Percentiles rank a stretch among this genome's conserved stretches.
These are phyloP conservation scores for Blastomyces silverae DNA, from an alignment of 2,329 filamentous ascomycete species.

Conservation along the genomic window DNA sequence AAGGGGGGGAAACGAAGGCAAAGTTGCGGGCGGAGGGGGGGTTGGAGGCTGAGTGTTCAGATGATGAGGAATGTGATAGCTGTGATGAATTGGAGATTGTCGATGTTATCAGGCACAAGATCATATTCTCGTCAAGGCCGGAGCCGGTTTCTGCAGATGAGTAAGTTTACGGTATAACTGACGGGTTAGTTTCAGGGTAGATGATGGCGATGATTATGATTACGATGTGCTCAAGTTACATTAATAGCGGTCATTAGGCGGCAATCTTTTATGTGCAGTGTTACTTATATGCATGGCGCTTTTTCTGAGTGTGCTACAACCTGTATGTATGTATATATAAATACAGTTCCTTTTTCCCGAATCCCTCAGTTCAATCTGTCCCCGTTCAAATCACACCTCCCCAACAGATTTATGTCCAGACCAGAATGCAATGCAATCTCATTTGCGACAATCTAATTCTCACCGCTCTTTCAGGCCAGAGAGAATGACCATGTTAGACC, in stretches of 20 bases:
- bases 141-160: conserved; percentile 59
- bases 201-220: not conserved
- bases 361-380: not conserved
- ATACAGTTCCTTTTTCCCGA: not conserved
- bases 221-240: not conserved
- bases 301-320: too few species aligned
- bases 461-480: conserved; percentile 9
- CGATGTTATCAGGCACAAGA: conserved; percentile 79
- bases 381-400: not conserved
- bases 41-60: conserved; percentile 24
- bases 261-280: not conserved
- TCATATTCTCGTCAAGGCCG: conserved; percentile 75
- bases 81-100: conserved; percentile 64
- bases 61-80: conserved; percentile 7
- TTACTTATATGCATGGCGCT: not conserved
- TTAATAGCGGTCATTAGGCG: not conserved
- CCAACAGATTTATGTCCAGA: not conserved
- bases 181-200: not conserved
- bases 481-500: too few species aligned
- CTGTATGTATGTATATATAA: not conserved
- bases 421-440: conserved; percentile 1
- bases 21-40: conserved; percentile 26
- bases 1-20: conserved; percentile 17
- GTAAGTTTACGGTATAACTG: conserved; percentile 3
- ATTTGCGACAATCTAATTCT: not conserved